Base-by-base conservation (phyloP, 106 monocot species). In the Apostasia shenzhenica region DNA sequence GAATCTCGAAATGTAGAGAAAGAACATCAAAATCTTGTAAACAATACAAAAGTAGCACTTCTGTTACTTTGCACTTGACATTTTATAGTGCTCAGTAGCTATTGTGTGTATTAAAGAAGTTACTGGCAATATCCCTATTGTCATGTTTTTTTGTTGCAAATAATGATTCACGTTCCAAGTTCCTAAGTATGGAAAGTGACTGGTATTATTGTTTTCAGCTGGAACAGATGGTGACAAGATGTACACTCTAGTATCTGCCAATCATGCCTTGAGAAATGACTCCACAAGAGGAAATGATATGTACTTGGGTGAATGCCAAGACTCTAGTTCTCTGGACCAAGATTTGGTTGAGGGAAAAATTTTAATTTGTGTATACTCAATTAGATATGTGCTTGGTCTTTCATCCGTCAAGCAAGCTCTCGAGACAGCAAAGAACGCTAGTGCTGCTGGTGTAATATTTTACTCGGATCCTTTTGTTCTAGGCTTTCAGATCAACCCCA, bases 401-500 rank as follows among this genome's bases (percentile, higher is more conserved):
- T 86, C 97, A 10, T 86, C 92, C 9, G 76, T 97, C 9, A 92
- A 81, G 57, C 86, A 89, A 89, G 92, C 97, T 48, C 51, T 97
- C 61, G 57, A 79, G 49, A 89, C 97, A 3, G 97, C 97, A 3
- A 84, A 87, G 64, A 97, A 97, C 81, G 81, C 87, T 63, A 97
- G 97, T 70, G 92, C 92, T 61, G 67, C 62, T 47, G 97, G 97
- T 12, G 68, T 97, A 71, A 75, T 97, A 49, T 92, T 97, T 79
- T 92, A 82, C 72, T 81, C 92, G 89, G 92, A 92, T 80, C 87
- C 87, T 54, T 92, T 83, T 87, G 89, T 97, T 47, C 41, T 87
- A 47, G 92, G 92, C 44, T 97, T 92, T 81, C 97, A 92, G 72
- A 76, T 92, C 53, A 92, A 97, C 54, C 97, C 97, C 38, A 92